A percentile compares a stretch with the other conserved stretches of the same genome.
These are phyloP conservation scores for Hyparrhenia diplandra DNA, from an alignment of 176 grass and related monocot species.

Conservation along the genomic window DNA sequence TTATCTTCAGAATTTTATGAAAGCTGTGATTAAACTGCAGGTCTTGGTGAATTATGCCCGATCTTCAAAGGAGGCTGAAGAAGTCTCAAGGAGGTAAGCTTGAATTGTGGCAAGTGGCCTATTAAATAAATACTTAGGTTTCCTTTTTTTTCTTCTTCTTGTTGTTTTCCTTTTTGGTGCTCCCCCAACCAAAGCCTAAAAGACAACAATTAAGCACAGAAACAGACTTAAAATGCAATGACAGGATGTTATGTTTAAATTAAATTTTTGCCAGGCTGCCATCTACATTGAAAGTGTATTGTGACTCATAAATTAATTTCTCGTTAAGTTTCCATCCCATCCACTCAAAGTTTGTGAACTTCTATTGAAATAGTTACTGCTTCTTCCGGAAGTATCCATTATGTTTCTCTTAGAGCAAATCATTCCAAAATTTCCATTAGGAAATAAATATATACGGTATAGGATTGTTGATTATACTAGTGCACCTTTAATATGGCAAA, in stretches of 20 bases:
- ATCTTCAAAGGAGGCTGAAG: conserved; percentile 93
- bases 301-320: neutral
- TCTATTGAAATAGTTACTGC: neutral
- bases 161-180: no score
- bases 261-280: neutral
- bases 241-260: neutral
- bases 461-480: neutral
- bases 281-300: neutral
- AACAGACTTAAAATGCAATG: neutral
- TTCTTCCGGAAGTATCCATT: neutral
- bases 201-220: neutral
- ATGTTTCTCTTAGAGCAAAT: neutral
- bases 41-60: conserved; percentile 97
- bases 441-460: neutral
- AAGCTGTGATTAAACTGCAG: conserved; percentile 28
- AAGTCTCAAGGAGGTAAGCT: conserved; percentile 72
- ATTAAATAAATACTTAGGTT: neutral
- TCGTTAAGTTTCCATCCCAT: neutral
- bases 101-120: neutral
- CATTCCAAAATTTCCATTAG: no score
- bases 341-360: neutral
- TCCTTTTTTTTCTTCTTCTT: neutral
- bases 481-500: neutral
- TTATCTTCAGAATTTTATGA: neutral
- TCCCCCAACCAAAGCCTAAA: neutral